phyloP scores from a whole-genome alignment of 495 filamentous ascomycete genomes.

The Aspergillus campestris region DNA sequence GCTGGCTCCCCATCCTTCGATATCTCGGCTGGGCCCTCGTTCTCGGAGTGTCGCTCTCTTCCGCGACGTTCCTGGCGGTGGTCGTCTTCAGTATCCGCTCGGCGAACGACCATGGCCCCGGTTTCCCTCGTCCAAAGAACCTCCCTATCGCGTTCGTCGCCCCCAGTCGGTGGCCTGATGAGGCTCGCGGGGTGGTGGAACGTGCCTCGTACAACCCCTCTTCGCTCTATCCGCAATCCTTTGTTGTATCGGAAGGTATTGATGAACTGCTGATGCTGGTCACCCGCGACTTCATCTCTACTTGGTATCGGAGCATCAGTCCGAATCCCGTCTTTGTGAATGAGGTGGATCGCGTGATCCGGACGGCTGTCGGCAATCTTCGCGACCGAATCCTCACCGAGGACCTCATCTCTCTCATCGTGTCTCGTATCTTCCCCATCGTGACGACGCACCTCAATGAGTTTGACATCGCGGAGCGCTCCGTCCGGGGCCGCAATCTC shows the following conservation, averaged over 20 bases:
- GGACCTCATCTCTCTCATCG: slow-evolving; percentile 73
- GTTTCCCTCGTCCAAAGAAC: slow-evolving; percentile 16
- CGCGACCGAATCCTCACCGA: slow-evolving; percentile 58
- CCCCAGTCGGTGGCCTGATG: slow-evolving; percentile 56
- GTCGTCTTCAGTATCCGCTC: slow-evolving; percentile 52
- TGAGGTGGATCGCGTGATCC: slow-evolving; percentile 73
- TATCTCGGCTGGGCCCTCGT: slow-evolving; percentile 74
- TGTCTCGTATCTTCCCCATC: slow-evolving; percentile 76
- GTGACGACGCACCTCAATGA: slow-evolving; percentile 86
- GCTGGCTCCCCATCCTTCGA: slow-evolving; percentile 71
- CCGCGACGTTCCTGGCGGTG: slow-evolving; percentile 43
- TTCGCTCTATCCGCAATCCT: slow-evolving; percentile 70
- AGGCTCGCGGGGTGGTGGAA: slow-evolving; percentile 51
- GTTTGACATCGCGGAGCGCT: slow-evolving; percentile 83
- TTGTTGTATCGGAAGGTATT: slow-evolving; percentile 68
- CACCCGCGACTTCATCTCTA: slow-evolving; percentile 74
- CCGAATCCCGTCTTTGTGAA: slow-evolving; percentile 68
- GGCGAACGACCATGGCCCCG: slow-evolving; percentile 22
- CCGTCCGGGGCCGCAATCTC: slow-evolving; percentile 77
- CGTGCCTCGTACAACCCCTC: slow-evolving; percentile 39
- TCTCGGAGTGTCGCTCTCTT: slow-evolving; percentile 51
- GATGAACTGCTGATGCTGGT: slow-evolving; percentile 73
- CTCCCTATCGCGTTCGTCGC: slow-evolving; percentile 50
- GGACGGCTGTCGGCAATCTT: slow-evolving; percentile 63
- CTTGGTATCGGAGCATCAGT: slow-evolving; percentile 87